These are phyloP conservation scores for Groenewaldozyma auringiensis DNA, from an alignment of 1,139 yeast species.

Conservation along the genomic window DNA sequence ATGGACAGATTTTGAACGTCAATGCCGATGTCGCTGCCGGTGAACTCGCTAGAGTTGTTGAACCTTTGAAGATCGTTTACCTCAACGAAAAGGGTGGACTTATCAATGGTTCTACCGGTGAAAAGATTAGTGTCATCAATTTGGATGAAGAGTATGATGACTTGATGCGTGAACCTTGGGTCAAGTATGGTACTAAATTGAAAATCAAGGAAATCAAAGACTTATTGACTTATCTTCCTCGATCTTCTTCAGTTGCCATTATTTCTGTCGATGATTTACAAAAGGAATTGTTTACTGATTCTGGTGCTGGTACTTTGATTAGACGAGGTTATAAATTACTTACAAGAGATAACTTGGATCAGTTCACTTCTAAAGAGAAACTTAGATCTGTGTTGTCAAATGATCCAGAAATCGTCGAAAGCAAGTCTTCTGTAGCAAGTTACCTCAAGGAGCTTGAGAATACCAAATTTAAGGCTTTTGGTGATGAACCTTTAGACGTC, in stretches of 20 bases:
- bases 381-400: slow-evolving; percentile 69
- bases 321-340: slow-evolving; percentile 92
- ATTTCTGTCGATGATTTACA: slow-evolving; percentile 92
- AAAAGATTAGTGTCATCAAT: slow-evolving; percentile 81
- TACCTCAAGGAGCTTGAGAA: slow-evolving; percentile 67
- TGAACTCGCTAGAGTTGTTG: slow-evolving; percentile 91
- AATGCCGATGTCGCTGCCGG: slow-evolving; percentile 99
- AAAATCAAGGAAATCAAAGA: slow-evolving; percentile 96
- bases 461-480: slow-evolving; percentile 64
- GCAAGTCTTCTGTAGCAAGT: slow-evolving; percentile 69
- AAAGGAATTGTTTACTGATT: slow-evolving; percentile 94
- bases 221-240: slow-evolving; percentile 83
- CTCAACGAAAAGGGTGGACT: slow-evolving; percentile 97
- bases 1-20: slow-evolving; percentile 93
- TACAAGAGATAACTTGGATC: slow-evolving; percentile 55
- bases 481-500: slow-evolving; percentile 94
- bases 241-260: slow-evolving; percentile 96
- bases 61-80: slow-evolving; percentile 93
- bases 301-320: slow-evolving; percentile 98
- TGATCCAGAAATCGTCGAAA: slow-evolving; percentile 66
- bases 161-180: slow-evolving; percentile 92
- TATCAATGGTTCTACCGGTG: slow-evolving; percentile 85
- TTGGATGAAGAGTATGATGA: slow-evolving; percentile 93
- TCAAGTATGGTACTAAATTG: slow-evolving; percentile 94
- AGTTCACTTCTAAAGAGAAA: slow-evolving; percentile 64